Evolutionary conservation across 2,329 filamentous ascomycete species (phyloP).

Genomic region (Ustulina deusta): DNA sequence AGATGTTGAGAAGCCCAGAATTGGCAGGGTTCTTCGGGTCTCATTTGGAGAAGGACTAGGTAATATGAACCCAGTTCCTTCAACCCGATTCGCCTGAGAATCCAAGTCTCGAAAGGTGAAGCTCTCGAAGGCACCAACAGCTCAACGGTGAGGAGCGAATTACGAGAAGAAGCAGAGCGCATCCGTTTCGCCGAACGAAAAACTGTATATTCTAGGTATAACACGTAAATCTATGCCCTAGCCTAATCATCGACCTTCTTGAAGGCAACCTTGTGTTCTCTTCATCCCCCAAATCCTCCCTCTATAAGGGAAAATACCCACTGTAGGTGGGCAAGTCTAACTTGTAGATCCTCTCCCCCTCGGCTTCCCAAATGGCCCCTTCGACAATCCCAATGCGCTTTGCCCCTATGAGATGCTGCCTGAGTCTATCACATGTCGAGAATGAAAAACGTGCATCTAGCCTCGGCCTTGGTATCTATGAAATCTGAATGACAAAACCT

Average conservation of each 20-base stretch:
- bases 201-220: conserved; percentile 21
- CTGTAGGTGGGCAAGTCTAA: neutral
- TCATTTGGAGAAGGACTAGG: neutral
- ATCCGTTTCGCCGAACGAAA: neutral
- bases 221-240: conserved; percentile 9
- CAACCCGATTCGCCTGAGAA: neutral
- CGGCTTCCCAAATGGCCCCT: conserved; percentile 2
- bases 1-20: neutral
- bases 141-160: neutral
- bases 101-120: too few species aligned
- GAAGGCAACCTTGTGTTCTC: neutral
- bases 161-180: neutral
- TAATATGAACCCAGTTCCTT: neutral
- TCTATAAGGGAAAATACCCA: neutral
- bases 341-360: neutral
- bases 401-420: conserved; percentile 29
- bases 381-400: conserved; percentile 24
- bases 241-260: conserved; percentile 8
- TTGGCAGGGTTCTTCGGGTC: neutral
- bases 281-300: conserved; percentile 10
- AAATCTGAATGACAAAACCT: conserved; percentile 9
- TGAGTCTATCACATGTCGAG: conserved; percentile 29
- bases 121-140: neutral
- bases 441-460: conserved; percentile 33
- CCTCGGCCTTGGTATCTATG: conserved; percentile 33